A percentile compares a stretch with the other conserved stretches of the same genome.
Evolutionary conservation across 805 yeast species (phyloP).

Genomic region (Allodekkera sacchari): DNA sequence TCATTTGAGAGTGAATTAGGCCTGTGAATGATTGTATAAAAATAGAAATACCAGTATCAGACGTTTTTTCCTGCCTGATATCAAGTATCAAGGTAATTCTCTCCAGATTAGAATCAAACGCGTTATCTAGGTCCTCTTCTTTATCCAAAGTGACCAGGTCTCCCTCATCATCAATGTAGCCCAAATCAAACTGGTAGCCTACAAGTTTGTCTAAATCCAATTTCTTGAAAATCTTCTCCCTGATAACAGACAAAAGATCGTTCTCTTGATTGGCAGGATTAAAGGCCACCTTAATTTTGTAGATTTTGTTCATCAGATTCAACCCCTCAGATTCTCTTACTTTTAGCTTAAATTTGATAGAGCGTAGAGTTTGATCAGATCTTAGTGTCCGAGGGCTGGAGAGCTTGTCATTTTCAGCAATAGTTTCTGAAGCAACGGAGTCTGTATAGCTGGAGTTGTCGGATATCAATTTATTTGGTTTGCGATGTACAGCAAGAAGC

Average conservation of each 20-base stretch:
- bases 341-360: slow-evolving; percentile 8
- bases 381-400: slow-evolving; percentile 3
- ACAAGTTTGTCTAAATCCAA: slow-evolving; percentile 15
- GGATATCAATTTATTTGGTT: too few species aligned
- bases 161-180: slow-evolving; percentile 31
- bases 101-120: slow-evolving; percentile 10
- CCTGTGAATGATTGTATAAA: background rate
- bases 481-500: background rate
- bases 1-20: background rate
- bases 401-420: slow-evolving; percentile 2
- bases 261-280: slow-evolving; percentile 4
- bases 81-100: slow-evolving; percentile 11
- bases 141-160: slow-evolving; percentile 27
- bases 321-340: slow-evolving; percentile 12
- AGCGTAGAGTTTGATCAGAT: too few species aligned
- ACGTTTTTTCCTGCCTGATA: slow-evolving; percentile 4
- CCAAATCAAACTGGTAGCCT: slow-evolving; percentile 19
- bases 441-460: background rate
- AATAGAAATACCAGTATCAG: slow-evolving; percentile 1
- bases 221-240: slow-evolving; percentile 12
- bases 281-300: slow-evolving; percentile 15
- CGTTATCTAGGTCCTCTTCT: slow-evolving; percentile 26
- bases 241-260: slow-evolving; percentile 6
- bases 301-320: slow-evolving; percentile 16
- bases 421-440: too few species aligned